Percentiles rank a stretch among this genome's conserved stretches.
Conservation (phyloP, 192 early-diverging fungal genomes). For the Entomortierella chlamydospora region DNA sequence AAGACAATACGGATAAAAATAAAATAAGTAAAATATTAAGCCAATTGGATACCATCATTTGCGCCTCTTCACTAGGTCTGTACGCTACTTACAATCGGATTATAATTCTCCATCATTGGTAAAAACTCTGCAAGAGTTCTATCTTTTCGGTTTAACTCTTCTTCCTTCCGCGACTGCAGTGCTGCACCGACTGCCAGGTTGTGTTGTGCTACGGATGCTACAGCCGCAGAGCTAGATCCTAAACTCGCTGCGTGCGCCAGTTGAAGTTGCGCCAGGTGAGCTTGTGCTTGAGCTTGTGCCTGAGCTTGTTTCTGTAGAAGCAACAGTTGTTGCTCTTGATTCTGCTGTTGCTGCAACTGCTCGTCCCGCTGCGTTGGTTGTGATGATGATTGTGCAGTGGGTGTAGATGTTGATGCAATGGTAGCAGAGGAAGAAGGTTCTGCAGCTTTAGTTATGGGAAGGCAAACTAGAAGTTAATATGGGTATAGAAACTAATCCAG, state of each 20-base stretch:
- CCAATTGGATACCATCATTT: no score
- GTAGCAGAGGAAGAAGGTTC: no score
- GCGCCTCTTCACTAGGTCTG: not conserved
- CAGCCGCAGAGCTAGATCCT: not conserved
- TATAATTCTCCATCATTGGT: slow-evolving; percentile 86
- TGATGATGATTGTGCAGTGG: not conserved
- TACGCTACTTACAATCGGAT: slow-evolving; percentile 75
- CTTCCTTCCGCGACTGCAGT: slow-evolving; percentile 57
- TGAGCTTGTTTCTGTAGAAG: slow-evolving; percentile 31
- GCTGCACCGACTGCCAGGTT: slow-evolving; percentile 38
- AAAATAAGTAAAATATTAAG: no score
- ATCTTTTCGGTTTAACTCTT: slow-evolving; percentile 72
- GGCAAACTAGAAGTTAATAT: not conserved
- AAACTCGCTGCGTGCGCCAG: slow-evolving; percentile 14
- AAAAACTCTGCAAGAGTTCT: slow-evolving; percentile 87
- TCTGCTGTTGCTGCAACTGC: slow-evolving; percentile 2
- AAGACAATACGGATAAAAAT: not conserved
- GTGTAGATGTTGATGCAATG: no score
- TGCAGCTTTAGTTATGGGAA: not conserved
- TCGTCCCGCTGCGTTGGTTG: not conserved
- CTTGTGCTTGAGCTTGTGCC: slow-evolving; percentile 30
- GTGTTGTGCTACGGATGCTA: slow-evolving; percentile 24
- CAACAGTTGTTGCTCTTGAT: slow-evolving; percentile 21
- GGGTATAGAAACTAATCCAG: slow-evolving; percentile 23
- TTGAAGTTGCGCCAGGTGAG: slow-evolving; percentile 19